These are phyloP conservation scores for Pseudonitzschia delicatissima DNA, from an alignment of 108 stramenopile genomes.

Conservation along the genomic window DNA sequence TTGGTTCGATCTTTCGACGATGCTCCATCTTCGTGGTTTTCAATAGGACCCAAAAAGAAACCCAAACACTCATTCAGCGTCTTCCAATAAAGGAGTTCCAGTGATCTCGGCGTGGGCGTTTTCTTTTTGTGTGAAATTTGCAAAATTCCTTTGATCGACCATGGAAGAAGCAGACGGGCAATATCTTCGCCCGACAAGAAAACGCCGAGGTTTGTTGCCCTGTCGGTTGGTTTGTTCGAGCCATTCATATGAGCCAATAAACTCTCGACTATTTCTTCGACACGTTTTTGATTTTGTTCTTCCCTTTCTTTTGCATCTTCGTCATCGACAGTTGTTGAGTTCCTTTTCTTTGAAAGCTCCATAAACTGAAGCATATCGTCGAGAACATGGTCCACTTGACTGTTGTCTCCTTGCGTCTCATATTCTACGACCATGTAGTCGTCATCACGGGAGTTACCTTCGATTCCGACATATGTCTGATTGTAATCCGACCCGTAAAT, in stretches of 20 bases:
- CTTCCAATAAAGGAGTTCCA: slow-evolving; percentile 8
- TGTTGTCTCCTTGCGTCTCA: not conserved
- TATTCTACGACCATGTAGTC: not conserved
- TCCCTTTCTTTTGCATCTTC: not conserved
- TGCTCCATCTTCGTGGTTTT: not conserved
- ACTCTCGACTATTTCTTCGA: not conserved
- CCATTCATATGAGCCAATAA: not conserved
- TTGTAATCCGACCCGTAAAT: too few species aligned
- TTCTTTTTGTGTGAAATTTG: slow-evolving; percentile 2
- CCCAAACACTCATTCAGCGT: slow-evolving; percentile 1
- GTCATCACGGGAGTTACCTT: not conserved
- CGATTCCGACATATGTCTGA: not conserved
- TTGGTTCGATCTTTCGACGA: not conserved
- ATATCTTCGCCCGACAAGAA: slow-evolving; percentile 19
- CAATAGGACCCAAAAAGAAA: not conserved
- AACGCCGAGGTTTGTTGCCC: not conserved
- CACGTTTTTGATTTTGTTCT: not conserved
- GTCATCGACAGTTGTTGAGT: not conserved
- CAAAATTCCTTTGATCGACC: slow-evolving; percentile 27
- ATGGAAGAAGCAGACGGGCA: slow-evolving; percentile 23
- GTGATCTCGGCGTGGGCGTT: not conserved
- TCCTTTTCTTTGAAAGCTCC: not conserved
- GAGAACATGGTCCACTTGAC: not conserved
- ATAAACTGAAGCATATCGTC: slow-evolving; percentile 10
- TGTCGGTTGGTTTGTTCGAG: not conserved